Evolutionary conservation across 768 basidiomycete genomes (phyloP).

Genomic region (Postia placenta): DNA sequence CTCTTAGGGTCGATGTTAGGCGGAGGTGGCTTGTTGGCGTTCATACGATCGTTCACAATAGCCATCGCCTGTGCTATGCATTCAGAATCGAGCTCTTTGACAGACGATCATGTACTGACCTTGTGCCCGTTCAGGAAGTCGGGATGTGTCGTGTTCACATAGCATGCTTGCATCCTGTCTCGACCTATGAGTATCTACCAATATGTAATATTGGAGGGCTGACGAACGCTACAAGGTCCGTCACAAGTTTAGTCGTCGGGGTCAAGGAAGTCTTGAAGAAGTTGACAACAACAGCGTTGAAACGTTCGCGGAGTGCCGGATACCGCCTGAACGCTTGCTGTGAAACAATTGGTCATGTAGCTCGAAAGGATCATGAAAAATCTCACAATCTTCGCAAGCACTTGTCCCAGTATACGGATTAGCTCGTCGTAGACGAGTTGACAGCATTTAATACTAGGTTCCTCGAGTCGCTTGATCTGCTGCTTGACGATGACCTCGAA

Average conservation of each 20-base stretch:
- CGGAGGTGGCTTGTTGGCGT: conserved; percentile 69
- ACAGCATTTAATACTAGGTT: conserved; percentile 90
- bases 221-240: conserved; percentile 76
- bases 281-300: conserved; percentile 92
- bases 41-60: conserved; percentile 77
- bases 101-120: conserved; percentile 26
- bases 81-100: conserved; percentile 1
- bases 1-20: conserved; percentile 63
- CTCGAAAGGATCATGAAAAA: not conserved
- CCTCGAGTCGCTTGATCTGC: conserved; percentile 95
- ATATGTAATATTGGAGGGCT: conserved; percentile 60
- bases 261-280: conserved; percentile 94
- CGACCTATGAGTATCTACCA: not conserved
- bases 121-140: conserved; percentile 98
- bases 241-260: conserved; percentile 91
- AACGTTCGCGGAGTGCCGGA: conserved; percentile 93
- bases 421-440: conserved; percentile 96
- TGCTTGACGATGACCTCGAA: conserved; percentile 99
- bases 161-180: conserved; percentile 92
- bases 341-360: conserved; percentile 4
- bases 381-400: conserved; percentile 82
- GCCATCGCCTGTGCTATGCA: conserved; percentile 64
- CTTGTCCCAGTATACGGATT: conserved; percentile 89
- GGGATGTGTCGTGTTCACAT: conserved; percentile 98
- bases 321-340: conserved; percentile 96